phyloP scores from a whole-genome alignment of 768 basidiomycete species.

The Suillus brevipes region DNA sequence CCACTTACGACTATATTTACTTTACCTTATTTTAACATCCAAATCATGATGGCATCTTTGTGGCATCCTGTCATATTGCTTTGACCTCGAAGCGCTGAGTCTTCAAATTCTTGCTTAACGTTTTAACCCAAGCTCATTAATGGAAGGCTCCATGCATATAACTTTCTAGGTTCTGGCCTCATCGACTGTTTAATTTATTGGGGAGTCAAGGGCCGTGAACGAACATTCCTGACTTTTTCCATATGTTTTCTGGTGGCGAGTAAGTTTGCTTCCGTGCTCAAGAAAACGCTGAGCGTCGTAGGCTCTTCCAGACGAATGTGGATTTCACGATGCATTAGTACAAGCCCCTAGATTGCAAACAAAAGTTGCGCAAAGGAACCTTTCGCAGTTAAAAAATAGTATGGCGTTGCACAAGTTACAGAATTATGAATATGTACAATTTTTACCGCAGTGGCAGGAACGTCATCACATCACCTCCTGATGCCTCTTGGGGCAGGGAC shows the following conservation, averaged over 20 bases:
- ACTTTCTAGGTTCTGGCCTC: background rate
- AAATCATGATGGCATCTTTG: background rate
- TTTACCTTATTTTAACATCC: background rate
- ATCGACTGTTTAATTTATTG: background rate
- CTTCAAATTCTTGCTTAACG: background rate
- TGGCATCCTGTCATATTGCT: background rate
- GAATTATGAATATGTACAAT: constrained; percentile 13
- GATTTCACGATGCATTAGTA: background rate
- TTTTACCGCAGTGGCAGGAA: constrained; percentile 8
- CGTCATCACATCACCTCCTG: constrained; percentile 55
- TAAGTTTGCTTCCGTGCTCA: background rate
- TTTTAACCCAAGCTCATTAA: background rate
- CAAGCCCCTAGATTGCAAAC: background rate
- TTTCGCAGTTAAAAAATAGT: background rate
- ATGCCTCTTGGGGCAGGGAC: constrained; percentile 77
- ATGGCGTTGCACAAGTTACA: constrained; percentile 2
- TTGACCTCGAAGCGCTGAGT: background rate
- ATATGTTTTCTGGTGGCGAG: background rate
- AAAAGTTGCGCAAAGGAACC: background rate
- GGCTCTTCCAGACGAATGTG: background rate
- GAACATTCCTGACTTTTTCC: background rate
- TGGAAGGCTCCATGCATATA: background rate
- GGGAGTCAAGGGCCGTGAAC: background rate
- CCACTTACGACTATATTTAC: background rate
- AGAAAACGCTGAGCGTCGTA: background rate